These are phyloP conservation scores for Pulveroboletus sp. DNA, from an alignment of 768 basidiomycete genomes.

Conservation along the genomic window DNA sequence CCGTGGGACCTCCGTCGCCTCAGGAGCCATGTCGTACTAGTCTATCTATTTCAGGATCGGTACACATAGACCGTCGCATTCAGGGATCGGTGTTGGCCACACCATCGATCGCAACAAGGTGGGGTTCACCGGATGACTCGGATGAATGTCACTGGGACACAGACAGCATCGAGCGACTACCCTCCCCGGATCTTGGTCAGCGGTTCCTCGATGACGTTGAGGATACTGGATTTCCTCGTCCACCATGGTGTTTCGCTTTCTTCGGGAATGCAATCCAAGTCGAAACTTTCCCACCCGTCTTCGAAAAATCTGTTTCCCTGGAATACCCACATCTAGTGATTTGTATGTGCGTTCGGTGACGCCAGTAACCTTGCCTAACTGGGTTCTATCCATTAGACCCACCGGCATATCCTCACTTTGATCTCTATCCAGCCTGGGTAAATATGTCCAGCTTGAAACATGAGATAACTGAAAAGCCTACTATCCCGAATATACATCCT, in stretches of 20 bases:
- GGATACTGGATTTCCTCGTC: slow-evolving; percentile 25
- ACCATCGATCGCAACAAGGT: slow-evolving; percentile 43
- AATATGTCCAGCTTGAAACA: not conserved
- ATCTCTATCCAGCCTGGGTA: slow-evolving; percentile 29
- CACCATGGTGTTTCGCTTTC: slow-evolving; percentile 11
- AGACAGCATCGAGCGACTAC: slow-evolving; percentile 37
- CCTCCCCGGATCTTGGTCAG: slow-evolving; percentile 56
- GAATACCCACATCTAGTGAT: slow-evolving; percentile 28
- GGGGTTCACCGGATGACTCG: slow-evolving; percentile 52
- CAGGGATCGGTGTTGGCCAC: slow-evolving; percentile 57
- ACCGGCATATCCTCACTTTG: slow-evolving; percentile 30
- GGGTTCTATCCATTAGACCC: slow-evolving; percentile 10
- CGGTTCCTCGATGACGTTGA: slow-evolving; percentile 55
- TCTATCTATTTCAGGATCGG: slow-evolving; percentile 43
- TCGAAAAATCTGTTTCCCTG: slow-evolving; percentile 1
- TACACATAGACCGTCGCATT: slow-evolving; percentile 52
- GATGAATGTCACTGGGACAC: slow-evolving; percentile 33
- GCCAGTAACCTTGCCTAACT: slow-evolving; percentile 3
- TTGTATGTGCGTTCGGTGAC: slow-evolving; percentile 19
- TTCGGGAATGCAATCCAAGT: not conserved
- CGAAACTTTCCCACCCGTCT: not conserved
- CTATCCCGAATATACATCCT: slow-evolving; percentile 21
- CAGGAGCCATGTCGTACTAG: slow-evolving; percentile 37
- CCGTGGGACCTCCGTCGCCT: slow-evolving; percentile 54
- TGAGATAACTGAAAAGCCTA: not conserved